These are phyloP conservation scores for Plasmodium blacklocki DNA, from an alignment of 169 alveolate species.

Conservation along the genomic window DNA sequence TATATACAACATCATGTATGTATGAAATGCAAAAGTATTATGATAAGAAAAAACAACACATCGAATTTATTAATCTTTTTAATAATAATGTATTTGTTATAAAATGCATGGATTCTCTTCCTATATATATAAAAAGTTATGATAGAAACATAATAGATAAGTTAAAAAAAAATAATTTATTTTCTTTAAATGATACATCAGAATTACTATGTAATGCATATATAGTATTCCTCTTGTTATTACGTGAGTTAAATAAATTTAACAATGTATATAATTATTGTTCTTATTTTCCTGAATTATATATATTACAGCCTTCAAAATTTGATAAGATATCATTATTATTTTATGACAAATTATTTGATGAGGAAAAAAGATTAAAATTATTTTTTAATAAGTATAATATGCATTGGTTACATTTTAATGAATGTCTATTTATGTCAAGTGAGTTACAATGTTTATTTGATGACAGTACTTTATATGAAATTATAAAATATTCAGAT, in stretches of 20 bases:
- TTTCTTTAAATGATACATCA: not conserved
- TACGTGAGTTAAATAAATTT: conserved; percentile 36
- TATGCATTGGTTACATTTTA: conserved; percentile 22
- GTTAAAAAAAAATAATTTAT: conserved; percentile 16
- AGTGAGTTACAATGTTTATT: conserved; percentile 8
- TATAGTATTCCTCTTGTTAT: conserved; percentile 26
- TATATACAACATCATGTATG: not conserved
- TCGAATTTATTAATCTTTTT: not conserved
- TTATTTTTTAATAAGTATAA: conserved; percentile 31
- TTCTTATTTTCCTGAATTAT: conserved; percentile 23
- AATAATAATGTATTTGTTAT: not conserved
- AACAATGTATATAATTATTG: conserved; percentile 21
- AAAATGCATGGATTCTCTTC: conserved; percentile 5
- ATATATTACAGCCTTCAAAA: not conserved
- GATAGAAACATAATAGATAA: conserved; percentile 1
- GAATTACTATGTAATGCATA: conserved; percentile 25
- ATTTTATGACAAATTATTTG: conserved; percentile 42
- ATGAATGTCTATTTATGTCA: conserved; percentile 48
- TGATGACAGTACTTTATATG: conserved; percentile 9
- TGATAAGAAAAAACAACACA: not conserved
- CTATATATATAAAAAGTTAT: conserved; percentile 26
- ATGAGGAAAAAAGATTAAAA: conserved; percentile 44
- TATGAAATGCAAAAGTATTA: conserved; percentile 6
- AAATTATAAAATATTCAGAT: conserved; percentile 39
- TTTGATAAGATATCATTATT: not conserved